phyloP scores from a whole-genome alignment of 805 yeast species.

The Millerago galiae region DNA sequence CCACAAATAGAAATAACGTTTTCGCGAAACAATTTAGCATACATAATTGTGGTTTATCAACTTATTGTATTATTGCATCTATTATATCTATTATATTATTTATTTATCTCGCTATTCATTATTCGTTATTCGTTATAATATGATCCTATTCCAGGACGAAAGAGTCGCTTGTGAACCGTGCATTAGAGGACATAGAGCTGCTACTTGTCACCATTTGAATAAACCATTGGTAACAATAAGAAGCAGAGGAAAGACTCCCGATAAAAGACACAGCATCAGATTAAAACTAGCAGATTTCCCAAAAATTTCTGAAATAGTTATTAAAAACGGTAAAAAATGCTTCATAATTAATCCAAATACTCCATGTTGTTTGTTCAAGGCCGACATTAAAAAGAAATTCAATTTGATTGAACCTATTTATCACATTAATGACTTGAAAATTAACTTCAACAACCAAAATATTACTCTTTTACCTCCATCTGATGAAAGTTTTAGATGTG shows the following conservation, averaged over 20 bases:
- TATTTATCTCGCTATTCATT: no score
- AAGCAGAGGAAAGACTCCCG: constrained; percentile 1
- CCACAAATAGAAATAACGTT: no score
- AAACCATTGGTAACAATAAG: constrained; percentile 5
- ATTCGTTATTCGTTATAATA: not conserved
- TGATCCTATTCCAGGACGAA: constrained; percentile 7
- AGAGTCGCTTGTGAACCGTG: constrained; percentile 6
- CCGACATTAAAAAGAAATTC: not conserved
- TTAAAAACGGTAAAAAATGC: not conserved
- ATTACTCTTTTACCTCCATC: not conserved
- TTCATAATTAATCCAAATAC: constrained; percentile 1
- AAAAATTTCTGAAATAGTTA: not conserved
- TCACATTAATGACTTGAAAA: not conserved
- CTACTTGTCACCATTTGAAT: constrained; percentile 4
- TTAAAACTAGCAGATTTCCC: constrained; percentile 1
- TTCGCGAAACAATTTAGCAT: no score
- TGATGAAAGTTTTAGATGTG: no score
- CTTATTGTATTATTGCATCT: no score
- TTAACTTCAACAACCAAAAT: not conserved
- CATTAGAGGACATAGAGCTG: constrained; percentile 9
- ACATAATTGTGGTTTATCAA: no score
- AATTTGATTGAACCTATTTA: not conserved
- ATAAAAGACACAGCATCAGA: not conserved
- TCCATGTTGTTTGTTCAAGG: not conserved
- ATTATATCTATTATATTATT: no score